Conservation (phyloP, 2,329 filamentous ascomycete species). For the Elsinoe ampelina region DNA sequence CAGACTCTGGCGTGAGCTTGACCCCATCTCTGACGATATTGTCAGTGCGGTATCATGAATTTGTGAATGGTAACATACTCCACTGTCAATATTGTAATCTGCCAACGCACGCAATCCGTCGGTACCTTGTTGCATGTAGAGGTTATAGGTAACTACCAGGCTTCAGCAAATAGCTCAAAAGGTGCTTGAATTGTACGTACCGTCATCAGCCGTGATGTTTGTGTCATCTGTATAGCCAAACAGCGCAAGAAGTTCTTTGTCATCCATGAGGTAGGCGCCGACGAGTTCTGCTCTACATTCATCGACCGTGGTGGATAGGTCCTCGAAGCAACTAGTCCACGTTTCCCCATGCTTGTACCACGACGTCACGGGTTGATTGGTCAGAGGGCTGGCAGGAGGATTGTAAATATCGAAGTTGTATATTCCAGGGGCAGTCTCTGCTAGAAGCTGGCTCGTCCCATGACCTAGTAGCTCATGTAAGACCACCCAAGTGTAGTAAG, state of each 20-base stretch:
- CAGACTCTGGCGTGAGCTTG: too few relatives aligned
- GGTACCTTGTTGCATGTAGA: neutral
- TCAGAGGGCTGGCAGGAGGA: slow-evolving; percentile 73
- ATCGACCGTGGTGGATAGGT: slow-evolving; percentile 79
- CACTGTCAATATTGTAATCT: slow-evolving; percentile 1
- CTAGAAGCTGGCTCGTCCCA: slow-evolving; percentile 85
- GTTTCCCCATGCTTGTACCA: slow-evolving; percentile 96
- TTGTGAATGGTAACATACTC: neutral
- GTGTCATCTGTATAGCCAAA: slow-evolving; percentile 48
- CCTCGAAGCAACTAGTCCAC: slow-evolving; percentile 86
- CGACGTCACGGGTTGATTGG: slow-evolving; percentile 63
- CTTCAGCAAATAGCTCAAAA: neutral
- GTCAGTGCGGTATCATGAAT: neutral
- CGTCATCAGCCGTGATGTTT: slow-evolving; percentile 66
- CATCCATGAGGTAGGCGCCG: slow-evolving; percentile 81
- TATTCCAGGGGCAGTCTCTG: slow-evolving; percentile 70
- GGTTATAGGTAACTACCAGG: neutral
- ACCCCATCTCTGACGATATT: neutral
- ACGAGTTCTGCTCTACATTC: slow-evolving; percentile 92
- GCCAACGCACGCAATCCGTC: neutral
- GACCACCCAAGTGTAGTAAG: slow-evolving; percentile 93
- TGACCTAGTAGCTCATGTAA: slow-evolving; percentile 88
- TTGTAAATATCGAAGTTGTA: slow-evolving; percentile 84
- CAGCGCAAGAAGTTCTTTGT: slow-evolving; percentile 79
- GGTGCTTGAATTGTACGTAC: slow-evolving; percentile 32